Conservation (phyloP, 352 stramenopile species). For the Pythium biforme region DNA sequence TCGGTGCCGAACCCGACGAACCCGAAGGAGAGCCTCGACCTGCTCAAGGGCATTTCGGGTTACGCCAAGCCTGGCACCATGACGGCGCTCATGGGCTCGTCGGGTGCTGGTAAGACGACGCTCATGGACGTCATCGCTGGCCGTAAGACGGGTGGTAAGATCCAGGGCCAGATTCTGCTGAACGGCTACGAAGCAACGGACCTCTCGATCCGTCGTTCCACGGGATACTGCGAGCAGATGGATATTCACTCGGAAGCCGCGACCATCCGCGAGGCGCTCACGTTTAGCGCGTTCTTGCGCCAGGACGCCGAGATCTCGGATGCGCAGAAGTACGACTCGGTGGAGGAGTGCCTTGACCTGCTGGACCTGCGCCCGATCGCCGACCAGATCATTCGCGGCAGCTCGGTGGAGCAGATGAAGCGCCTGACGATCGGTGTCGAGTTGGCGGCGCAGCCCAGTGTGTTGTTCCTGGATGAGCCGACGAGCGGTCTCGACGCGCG, state of each 20-base stretch:
- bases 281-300: constrained; percentile 14
- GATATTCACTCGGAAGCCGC: constrained; percentile 18
- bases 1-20: constrained; percentile 26
- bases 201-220: constrained; percentile 38
- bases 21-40: constrained; percentile 31
- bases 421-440: constrained; percentile 49
- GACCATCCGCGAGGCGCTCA: constrained; percentile 18
- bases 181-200: constrained; percentile 84
- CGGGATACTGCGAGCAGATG: constrained; percentile 47
- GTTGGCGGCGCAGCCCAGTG: constrained; percentile 65
- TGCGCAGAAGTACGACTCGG: constrained; percentile 34
- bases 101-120: constrained; percentile 91
- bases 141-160: constrained; percentile 87
- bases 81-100: constrained; percentile 68
- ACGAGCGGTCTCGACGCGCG: constrained; percentile 81
- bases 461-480: constrained; percentile 77
- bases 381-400: constrained; percentile 33
- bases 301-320: constrained; percentile 22
- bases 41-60: constrained; percentile 57
- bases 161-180: constrained; percentile 81
- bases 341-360: constrained; percentile 38
- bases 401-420: constrained; percentile 43
- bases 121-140: constrained; percentile 94
- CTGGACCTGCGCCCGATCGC: constrained; percentile 31
- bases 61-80: constrained; percentile 49